These are phyloP conservation scores for Melanomma pulvis-pyrius DNA, from an alignment of 495 filamentous ascomycete genomes.

Conservation along the genomic window DNA sequence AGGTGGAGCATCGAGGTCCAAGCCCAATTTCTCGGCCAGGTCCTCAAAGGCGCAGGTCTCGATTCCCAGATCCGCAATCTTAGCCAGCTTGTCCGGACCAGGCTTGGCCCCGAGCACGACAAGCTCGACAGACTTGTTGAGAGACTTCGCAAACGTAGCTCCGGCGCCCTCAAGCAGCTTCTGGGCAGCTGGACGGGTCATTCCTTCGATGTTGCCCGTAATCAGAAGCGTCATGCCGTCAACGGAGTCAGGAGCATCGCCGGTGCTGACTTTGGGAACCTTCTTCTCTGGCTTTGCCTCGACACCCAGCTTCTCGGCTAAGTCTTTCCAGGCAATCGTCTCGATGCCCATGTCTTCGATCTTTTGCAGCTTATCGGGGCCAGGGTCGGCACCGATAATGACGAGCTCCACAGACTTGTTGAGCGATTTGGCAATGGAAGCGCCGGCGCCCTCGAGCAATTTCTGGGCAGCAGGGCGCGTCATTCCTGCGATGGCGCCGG, in stretches of 20 bases:
- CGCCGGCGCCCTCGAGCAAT: constrained; percentile 23
- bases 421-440: constrained; percentile 18
- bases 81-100: constrained; percentile 26
- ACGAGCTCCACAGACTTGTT: constrained; percentile 28
- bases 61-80: constrained; percentile 18
- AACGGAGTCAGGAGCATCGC: constrained; percentile 24
- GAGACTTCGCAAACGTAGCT: constrained; percentile 25
- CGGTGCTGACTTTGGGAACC: constrained; percentile 14
- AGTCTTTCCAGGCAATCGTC: constrained; percentile 23
- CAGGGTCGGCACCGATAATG: constrained; percentile 19
- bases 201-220: constrained; percentile 24
- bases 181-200: constrained; percentile 15
- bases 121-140: constrained; percentile 28
- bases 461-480: constrained; percentile 15
- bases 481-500: constrained; percentile 21
- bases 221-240: constrained; percentile 25
- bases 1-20: constrained; percentile 19
- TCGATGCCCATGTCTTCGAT: constrained; percentile 25
- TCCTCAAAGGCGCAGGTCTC: constrained; percentile 21
- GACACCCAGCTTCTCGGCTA: constrained; percentile 23
- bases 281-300: constrained; percentile 19
- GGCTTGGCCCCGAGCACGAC: constrained; percentile 25
- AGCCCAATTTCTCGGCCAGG: constrained; percentile 21
- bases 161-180: constrained; percentile 21
- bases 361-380: constrained; percentile 26